phyloP scores from a whole-genome alignment of 139 green algal species.

The Micromonas pusilla region DNA sequence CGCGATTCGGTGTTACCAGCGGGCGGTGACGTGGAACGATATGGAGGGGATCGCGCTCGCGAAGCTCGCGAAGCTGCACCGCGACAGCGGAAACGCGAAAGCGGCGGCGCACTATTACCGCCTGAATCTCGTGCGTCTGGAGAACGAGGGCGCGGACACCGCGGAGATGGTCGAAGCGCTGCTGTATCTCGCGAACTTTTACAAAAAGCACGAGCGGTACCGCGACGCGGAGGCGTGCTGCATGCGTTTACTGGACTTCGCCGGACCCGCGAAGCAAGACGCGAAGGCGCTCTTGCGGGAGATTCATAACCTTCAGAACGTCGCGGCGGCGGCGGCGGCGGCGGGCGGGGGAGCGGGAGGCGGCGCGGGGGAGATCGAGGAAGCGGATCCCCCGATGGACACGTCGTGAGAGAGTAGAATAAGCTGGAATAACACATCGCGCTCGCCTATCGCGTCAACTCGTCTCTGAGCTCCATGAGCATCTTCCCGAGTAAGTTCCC shows the following conservation, averaged over 20 bases:
- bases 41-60: constrained; percentile 77
- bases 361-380: too few relatives aligned
- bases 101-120: constrained; percentile 65
- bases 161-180: constrained; percentile 48
- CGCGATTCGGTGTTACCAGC: constrained; percentile 66
- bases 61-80: constrained; percentile 66
- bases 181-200: constrained; percentile 59
- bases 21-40: constrained; percentile 63
- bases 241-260: constrained; percentile 74
- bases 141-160: constrained; percentile 39
- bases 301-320: constrained; percentile 47
- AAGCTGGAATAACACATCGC: too few relatives aligned
- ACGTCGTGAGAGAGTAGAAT: too few relatives aligned
- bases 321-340: not conserved
- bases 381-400: too few relatives aligned
- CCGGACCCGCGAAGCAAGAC: constrained; percentile 61
- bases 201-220: constrained; percentile 38
- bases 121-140: constrained; percentile 63
- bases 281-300: constrained; percentile 77
- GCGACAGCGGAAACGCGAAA: constrained; percentile 42
- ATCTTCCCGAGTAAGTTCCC: constrained; percentile 78
- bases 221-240: constrained; percentile 56
- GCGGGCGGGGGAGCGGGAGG: too few relatives aligned
- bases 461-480: constrained; percentile 69
- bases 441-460: not conserved